Percentiles rank a stretch among this genome's conserved stretches.
Evolutionary conservation across 768 basidiomycete species (phyloP).

Genomic region (Rhizopogon rudus): DNA sequence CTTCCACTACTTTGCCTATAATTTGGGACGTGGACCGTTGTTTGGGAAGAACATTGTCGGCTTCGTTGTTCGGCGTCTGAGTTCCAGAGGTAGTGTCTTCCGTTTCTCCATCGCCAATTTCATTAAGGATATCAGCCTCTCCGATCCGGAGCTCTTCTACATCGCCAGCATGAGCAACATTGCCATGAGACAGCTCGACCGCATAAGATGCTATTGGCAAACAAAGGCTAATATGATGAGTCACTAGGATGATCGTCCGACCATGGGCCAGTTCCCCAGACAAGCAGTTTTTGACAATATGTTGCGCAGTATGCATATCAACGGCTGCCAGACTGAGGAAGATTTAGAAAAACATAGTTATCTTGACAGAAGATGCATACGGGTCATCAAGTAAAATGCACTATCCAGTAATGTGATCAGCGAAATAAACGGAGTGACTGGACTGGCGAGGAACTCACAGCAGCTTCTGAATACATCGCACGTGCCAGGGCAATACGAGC

Average conservation of each 20-base stretch:
- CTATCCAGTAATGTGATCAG: slow-evolving; percentile 20
- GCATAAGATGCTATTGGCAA: slow-evolving; percentile 64
- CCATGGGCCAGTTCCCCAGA: slow-evolving; percentile 53
- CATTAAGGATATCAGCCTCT: slow-evolving; percentile 40
- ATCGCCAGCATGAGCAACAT: slow-evolving; percentile 44
- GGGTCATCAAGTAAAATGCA: slow-evolving; percentile 68
- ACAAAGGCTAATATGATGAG: slow-evolving; percentile 75
- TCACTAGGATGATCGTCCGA: slow-evolving; percentile 78
- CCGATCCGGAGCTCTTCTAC: slow-evolving; percentile 42
- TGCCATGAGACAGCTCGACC: slow-evolving; percentile 52
- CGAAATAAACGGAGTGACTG: neutral
- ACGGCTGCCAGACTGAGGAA: slow-evolving; percentile 55
- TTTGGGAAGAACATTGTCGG: slow-evolving; percentile 19
- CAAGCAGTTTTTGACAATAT: slow-evolving; percentile 62
- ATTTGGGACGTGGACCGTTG: neutral
- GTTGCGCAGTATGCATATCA: slow-evolving; percentile 73
- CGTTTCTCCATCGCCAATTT: slow-evolving; percentile 38
- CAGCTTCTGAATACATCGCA: slow-evolving; percentile 70
- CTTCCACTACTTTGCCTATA: slow-evolving; percentile 55
- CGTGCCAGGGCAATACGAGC: slow-evolving; percentile 75
- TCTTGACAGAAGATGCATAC: slow-evolving; percentile 36
- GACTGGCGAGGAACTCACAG: slow-evolving; percentile 27
- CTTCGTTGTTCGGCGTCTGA: slow-evolving; percentile 27
- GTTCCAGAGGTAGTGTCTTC: slow-evolving; percentile 14
- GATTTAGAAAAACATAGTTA: slow-evolving; percentile 6